Evolutionary conservation across 176 grass and related monocot genomes (phyloP), one percentile per base, ranked within the genome.

Genomic region (Oryza meridionalis): DNA sequence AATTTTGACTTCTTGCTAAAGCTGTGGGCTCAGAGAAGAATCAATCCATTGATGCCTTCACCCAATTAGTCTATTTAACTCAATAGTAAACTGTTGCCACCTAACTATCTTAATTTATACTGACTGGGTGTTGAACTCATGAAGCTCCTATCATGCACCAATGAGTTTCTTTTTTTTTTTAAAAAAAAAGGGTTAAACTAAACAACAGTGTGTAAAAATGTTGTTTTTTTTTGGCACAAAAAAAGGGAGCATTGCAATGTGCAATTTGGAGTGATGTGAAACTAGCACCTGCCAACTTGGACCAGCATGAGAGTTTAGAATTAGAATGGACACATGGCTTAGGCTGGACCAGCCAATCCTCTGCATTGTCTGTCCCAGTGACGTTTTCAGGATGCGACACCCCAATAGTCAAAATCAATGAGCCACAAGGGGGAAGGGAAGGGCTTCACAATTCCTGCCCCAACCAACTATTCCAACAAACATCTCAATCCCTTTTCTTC

Each of bases 311-410:
- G 9, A 61, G 42, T 35, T 8, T 31, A 27, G 32, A 40, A 43
- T 43, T 43, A 43, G 42, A 43, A 43, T 21, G 46, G 31, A 32
- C 85, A 86, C 77, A 87, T 70, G 78, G 78, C 2, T 2, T 12
- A 76, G 37, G 1, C 64, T 81, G 85, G 85, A 82, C 64, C 72
- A 82, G 62, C 45, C 72, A 87, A 75, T 37, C 29, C 75, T 32
- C 22, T 25, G 35, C 8, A 2, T 70, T 55, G 1, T 70, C 31
- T 16, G 66, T 69, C 44, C 6, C 26, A 16, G 73, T 32, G 2
- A 62, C 27, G 50, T 45, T 73, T 73, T 31, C 49, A 70, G 70
- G 35, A 77, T 51, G 79, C 86, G 73, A 88, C 79, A 27, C 16
- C 55, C 16, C 58, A 11, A 53, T 66, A 24, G 80, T 88, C 74